These are phyloP conservation scores for Ophioceras dolichostomum DNA, from an alignment of 2,329 filamentous ascomycete species.

Conservation along the genomic window DNA sequence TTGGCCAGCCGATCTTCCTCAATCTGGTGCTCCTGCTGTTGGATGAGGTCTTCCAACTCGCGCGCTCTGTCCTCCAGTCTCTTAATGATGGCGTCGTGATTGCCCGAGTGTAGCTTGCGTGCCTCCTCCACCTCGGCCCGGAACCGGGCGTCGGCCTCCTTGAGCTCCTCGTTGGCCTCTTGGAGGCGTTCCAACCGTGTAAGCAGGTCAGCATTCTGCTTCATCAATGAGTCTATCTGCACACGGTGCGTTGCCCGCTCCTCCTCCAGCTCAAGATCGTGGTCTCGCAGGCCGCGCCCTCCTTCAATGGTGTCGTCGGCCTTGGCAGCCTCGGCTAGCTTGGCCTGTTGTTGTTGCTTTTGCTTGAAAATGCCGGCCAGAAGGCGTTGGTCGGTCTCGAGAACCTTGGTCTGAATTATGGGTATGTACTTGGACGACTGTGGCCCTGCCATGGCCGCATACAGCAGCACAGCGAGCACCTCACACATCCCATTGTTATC, in stretches of 20 bases:
- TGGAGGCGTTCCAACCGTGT: conserved; percentile 48
- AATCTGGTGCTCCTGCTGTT: conserved; percentile 54
- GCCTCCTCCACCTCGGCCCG: conserved; percentile 42
- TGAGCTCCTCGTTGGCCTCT: conserved; percentile 51
- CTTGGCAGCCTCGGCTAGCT: background rate
- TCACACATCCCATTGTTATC: conserved; percentile 41
- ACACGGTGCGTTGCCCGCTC: conserved; percentile 36
- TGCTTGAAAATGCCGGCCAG: conserved; percentile 44
- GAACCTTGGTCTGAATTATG: background rate
- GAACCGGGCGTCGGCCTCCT: conserved; percentile 46
- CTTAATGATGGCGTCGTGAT: conserved; percentile 37
- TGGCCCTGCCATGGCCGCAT: background rate
- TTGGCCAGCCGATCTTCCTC: conserved; percentile 36
- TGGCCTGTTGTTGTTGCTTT: conserved; percentile 11
- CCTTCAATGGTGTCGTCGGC: background rate
- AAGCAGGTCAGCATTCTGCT: conserved; percentile 45
- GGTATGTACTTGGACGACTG: background rate
- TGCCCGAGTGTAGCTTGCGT: conserved; percentile 38
- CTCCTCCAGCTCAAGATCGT: conserved; percentile 44
- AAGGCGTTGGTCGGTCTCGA: conserved; percentile 60
- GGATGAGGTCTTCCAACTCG: conserved; percentile 61
- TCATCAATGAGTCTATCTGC: conserved; percentile 39
- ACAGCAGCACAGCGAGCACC: conserved; percentile 15
- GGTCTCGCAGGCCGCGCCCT: conserved; percentile 24
- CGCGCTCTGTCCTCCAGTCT: conserved; percentile 43